A percentile compares a stretch with the other conserved stretches of the same genome.
phyloP scores from a whole-genome alignment of 1,284 basidiomycete genomes.

The Peniophora sp. region DNA sequence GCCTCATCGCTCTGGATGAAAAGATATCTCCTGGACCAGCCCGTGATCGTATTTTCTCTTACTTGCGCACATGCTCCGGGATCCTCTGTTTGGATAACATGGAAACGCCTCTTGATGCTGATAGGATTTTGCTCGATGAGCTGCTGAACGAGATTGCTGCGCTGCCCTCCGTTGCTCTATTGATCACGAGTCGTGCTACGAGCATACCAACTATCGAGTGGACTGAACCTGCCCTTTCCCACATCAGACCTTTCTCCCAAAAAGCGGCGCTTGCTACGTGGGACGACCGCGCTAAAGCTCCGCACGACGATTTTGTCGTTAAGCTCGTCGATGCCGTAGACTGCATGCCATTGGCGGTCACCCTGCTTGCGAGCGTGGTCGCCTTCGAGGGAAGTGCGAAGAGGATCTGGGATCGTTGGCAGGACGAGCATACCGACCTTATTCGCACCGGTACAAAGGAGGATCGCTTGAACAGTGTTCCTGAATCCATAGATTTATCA shows the following conservation, averaged over 20 bases:
- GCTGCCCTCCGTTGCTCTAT: background rate
- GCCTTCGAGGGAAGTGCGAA: background rate
- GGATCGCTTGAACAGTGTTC: background rate
- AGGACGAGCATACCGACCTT: background rate
- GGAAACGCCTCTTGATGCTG: conserved; percentile 21
- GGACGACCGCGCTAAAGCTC: background rate
- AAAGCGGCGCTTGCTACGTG: background rate
- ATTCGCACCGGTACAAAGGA: background rate
- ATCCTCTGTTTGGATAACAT: conserved; percentile 25
- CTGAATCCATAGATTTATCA: background rate
- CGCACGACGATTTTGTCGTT: background rate
- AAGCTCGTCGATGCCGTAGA: background rate
- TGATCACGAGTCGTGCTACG: conserved; percentile 1
- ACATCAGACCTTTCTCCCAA: background rate
- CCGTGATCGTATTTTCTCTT: conserved; percentile 2
- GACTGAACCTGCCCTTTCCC: background rate
- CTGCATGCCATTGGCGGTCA: conserved; percentile 1
- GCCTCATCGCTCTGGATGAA: background rate
- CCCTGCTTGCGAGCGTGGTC: background rate
- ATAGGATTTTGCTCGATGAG: background rate
- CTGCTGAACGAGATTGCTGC: background rate
- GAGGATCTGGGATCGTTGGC: background rate
- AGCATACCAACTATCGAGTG: background rate
- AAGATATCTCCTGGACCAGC: too few relatives aligned
- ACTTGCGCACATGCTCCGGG: conserved; percentile 9